Percentiles rank a stretch among this genome's conserved stretches.
These are phyloP conservation scores for Diaporthe amygdali DNA, from an alignment of 2,329 filamentous ascomycete genomes.

Conservation along the genomic window DNA sequence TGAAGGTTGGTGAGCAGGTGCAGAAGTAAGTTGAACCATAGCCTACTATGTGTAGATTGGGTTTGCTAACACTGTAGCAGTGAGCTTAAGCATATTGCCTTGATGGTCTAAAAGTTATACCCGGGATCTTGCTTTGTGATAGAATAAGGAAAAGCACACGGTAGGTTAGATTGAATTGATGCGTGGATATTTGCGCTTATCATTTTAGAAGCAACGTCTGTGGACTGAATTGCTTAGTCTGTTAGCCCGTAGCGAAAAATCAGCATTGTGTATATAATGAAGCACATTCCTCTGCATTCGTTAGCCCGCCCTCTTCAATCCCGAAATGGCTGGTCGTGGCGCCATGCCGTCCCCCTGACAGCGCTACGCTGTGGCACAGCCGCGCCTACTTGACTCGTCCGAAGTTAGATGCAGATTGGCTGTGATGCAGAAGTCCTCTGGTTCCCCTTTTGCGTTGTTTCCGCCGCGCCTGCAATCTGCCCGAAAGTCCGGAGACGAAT, in stretches of 20 bases:
- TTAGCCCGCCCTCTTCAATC: not conserved
- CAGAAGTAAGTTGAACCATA: conserved; percentile 49
- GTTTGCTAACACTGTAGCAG: conserved; percentile 29
- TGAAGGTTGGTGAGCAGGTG: conserved; percentile 66
- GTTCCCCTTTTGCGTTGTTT: not conserved
- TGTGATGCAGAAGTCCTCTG: not conserved
- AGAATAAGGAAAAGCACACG: not conserved
- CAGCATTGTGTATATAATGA: not conserved
- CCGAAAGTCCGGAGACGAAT: too few relatives aligned
- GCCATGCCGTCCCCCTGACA: not conserved
- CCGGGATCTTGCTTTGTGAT: not conserved
- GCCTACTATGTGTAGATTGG: not conserved
- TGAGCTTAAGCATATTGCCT: conserved; percentile 58
- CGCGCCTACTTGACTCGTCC: not conserved
- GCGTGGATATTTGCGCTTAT: not conserved
- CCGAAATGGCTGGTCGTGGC: not conserved
- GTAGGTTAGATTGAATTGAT: not conserved
- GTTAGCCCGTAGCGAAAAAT: not conserved
- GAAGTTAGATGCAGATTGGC: not conserved
- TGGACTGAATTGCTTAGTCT: not conserved
- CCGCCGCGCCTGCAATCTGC: not conserved
- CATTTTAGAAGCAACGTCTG: not conserved
- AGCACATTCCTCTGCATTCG: not conserved
- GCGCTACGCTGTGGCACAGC: not conserved
- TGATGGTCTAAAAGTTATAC: conserved; percentile 46